Conservation (phyloP, 306 rosid species). For the Vicia faba region DNA sequence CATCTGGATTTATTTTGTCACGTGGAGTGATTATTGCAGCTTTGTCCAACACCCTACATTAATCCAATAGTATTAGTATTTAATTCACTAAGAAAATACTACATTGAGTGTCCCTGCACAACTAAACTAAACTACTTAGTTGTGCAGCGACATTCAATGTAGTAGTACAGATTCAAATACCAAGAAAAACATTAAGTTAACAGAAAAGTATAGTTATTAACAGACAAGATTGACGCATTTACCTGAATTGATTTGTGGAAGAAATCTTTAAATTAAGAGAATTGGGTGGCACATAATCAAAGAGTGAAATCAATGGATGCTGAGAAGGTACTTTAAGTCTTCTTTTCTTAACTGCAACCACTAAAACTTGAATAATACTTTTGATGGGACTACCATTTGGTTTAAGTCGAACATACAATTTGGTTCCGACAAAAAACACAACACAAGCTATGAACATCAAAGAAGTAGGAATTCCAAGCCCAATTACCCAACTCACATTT, state of each 20-base stretch:
- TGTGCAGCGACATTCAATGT: too few species aligned
- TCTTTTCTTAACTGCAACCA: conserved; percentile 65
- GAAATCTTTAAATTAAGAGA: conserved; percentile 64
- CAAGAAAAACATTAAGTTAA: neutral
- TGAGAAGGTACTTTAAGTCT: conserved; percentile 48
- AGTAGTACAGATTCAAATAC: neutral
- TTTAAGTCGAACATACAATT: conserved; percentile 70
- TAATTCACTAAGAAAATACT: too few species aligned
- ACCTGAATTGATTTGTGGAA: conserved; percentile 83
- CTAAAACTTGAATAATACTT: conserved; percentile 70
- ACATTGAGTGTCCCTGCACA: too few species aligned
- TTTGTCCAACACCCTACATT: conserved; percentile 65
- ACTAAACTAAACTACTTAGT: too few species aligned
- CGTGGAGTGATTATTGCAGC: conserved; percentile 64
- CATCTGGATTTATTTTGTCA: conserved; percentile 62
- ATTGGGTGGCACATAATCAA: conserved; percentile 51
- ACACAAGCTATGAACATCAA: conserved; percentile 67
- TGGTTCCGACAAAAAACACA: conserved; percentile 67
- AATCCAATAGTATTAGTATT: neutral
- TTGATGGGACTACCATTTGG: conserved; percentile 85
- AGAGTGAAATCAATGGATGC: conserved; percentile 59
- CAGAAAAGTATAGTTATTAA: too few species aligned
- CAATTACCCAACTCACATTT: conserved; percentile 78
- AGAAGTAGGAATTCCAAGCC: conserved; percentile 73
- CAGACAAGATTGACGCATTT: neutral